Percentiles rank a stretch among this genome's conserved stretches.
Conservation (phyloP, 306 rosid genomes). For the Abrus pulchellus region DNA sequence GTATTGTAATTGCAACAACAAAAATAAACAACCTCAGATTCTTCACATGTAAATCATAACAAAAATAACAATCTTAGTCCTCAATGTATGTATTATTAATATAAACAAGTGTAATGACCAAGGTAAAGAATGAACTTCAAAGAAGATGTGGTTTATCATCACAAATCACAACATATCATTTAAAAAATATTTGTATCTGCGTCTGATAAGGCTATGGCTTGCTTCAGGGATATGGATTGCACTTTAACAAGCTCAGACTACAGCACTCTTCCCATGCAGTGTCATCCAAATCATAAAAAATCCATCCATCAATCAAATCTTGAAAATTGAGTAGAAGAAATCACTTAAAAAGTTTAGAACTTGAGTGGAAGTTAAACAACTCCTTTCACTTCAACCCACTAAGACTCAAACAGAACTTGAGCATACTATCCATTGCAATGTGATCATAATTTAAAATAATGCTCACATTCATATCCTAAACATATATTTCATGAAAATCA, state of each 20-base stretch:
- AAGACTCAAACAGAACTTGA: slow-evolving; percentile 33
- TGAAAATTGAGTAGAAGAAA: not conserved
- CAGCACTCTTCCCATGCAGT: not conserved
- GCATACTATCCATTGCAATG: not conserved
- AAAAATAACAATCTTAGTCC: slow-evolving; percentile 17
- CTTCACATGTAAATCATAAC: not conserved
- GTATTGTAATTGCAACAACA: slow-evolving; percentile 15
- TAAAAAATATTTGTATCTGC: not conserved
- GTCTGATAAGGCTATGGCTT: not conserved
- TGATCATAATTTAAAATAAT: slow-evolving; percentile 7
- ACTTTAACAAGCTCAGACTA: slow-evolving; percentile 28
- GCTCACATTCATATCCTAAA: not conserved
- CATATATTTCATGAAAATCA: slow-evolving; percentile 29
- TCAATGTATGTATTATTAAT: not conserved
- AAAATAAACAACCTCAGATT: slow-evolving; percentile 23
- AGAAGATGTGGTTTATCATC: slow-evolving; percentile 25
- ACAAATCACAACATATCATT: not conserved
- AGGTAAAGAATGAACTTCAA: slow-evolving; percentile 2
- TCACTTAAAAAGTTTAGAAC: not conserved
- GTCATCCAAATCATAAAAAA: slow-evolving; percentile 21
- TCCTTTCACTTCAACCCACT: not conserved
- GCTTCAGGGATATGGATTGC: slow-evolving; percentile 22
- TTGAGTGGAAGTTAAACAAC: slow-evolving; percentile 5
- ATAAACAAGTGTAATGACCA: slow-evolving; percentile 7
- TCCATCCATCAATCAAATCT: not conserved